phyloP scores from a whole-genome alignment of 148 eudicot species.

The Rheum nobile region DNA sequence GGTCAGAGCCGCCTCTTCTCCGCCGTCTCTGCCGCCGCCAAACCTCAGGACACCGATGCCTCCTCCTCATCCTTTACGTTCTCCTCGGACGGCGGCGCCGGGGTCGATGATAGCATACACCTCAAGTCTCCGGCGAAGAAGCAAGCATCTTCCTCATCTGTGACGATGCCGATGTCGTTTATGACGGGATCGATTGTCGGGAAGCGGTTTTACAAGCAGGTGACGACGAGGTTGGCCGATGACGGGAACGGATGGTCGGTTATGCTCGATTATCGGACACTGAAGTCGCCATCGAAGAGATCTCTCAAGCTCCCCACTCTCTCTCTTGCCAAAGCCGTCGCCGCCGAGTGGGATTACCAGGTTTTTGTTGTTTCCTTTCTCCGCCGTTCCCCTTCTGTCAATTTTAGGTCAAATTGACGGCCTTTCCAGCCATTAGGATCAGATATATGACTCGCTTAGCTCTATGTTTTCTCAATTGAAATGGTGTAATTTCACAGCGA shows the following conservation, averaged over 20 bases:
- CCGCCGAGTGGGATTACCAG: conserved; percentile 97
- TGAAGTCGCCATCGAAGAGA: conserved; percentile 66
- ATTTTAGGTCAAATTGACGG: not conserved
- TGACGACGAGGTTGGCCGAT: conserved; percentile 62
- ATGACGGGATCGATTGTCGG: conserved; percentile 92
- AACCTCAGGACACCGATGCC: conserved; percentile 19
- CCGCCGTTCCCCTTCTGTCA: not conserved
- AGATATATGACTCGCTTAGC: not conserved
- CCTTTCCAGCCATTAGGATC: not conserved
- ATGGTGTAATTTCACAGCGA: not conserved
- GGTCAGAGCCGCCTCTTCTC: conserved; percentile 18
- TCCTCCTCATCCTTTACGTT: conserved; percentile 31
- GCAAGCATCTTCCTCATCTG: conserved; percentile 30
- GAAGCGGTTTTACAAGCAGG: conserved; percentile 64
- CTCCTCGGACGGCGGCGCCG: conserved; percentile 16
- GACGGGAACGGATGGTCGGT: conserved; percentile 83
- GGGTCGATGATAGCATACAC: conserved; percentile 19
- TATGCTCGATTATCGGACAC: conserved; percentile 87
- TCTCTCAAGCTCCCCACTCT: conserved; percentile 67
- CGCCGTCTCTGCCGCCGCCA: conserved; percentile 19
- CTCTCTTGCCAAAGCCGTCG: conserved; percentile 69
- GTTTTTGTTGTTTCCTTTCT: conserved; percentile 14
- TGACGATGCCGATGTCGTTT: conserved; percentile 80
- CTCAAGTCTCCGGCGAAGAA: conserved; percentile 26
- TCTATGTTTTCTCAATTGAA: not conserved